A percentile compares a stretch with the other conserved stretches of the same genome.
phyloP scores from a whole-genome alignment of 2,329 filamentous ascomycete species.

The Neofusicoccum sp. region DNA sequence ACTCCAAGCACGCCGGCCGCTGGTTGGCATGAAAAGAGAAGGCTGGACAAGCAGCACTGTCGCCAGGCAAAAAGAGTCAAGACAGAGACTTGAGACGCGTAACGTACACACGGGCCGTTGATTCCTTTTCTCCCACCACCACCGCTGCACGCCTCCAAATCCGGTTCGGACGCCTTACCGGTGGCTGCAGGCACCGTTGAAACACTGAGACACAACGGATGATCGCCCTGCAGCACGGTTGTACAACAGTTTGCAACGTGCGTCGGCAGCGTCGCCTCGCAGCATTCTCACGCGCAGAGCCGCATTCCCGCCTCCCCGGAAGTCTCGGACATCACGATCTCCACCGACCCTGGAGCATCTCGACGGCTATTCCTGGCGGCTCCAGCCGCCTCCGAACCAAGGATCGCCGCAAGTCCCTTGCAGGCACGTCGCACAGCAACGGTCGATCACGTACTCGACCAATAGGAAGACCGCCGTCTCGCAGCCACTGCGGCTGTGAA shows the following conservation, averaged over 20 bases:
- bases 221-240: slow-evolving; percentile 7
- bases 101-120: background rate
- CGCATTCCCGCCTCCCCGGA: slow-evolving; percentile 9
- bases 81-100: slow-evolving; percentile 2
- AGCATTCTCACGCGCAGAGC: slow-evolving; percentile 2
- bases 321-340: background rate
- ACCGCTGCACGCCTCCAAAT: background rate
- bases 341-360: background rate
- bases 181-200: slow-evolving; percentile 1
- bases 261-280: background rate
- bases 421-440: background rate
- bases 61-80: slow-evolving; percentile 11
- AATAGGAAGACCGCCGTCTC: background rate
- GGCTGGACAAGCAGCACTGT: slow-evolving; percentile 11
- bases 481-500: background rate
- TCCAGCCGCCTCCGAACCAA: background rate
- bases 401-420: background rate
- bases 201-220: slow-evolving; percentile 8
- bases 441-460: slow-evolving; percentile 1
- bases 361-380: background rate
- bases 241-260: background rate
- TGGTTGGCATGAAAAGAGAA: slow-evolving; percentile 14
- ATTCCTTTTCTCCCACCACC: background rate
- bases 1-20: background rate
- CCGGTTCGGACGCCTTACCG: background rate